A percentile compares a stretch with the other conserved stretches of the same genome.
Conservation (phyloP, 768 basidiomycete genomes). For the Leccinum subtestaceum region DNA sequence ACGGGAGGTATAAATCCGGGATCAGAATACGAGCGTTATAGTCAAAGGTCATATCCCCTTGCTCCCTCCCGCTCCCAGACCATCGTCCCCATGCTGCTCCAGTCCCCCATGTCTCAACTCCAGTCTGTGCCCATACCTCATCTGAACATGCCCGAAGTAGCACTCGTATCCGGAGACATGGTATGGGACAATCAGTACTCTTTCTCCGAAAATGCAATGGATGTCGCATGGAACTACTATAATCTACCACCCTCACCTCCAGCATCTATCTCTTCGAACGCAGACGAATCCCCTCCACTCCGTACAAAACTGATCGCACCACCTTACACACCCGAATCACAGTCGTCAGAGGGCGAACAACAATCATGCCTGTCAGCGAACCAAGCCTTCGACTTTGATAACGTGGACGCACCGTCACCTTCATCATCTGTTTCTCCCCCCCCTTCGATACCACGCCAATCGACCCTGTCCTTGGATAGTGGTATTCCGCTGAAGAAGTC, state of each 20-base stretch:
- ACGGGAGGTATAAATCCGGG: slow-evolving; percentile 33
- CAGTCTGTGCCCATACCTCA: slow-evolving; percentile 51
- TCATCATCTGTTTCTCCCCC: slow-evolving; percentile 33
- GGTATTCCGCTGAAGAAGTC: slow-evolving; percentile 34
- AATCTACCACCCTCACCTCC: slow-evolving; percentile 49
- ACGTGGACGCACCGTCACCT: slow-evolving; percentile 31
- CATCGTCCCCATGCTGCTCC: slow-evolving; percentile 11
- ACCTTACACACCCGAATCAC: slow-evolving; percentile 44
- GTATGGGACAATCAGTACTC: slow-evolving; percentile 47
- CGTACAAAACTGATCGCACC: slow-evolving; percentile 50
- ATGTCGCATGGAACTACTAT: slow-evolving; percentile 50
- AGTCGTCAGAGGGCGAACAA: slow-evolving; percentile 43
- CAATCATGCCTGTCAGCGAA: slow-evolving; percentile 63
- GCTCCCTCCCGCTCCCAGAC: slow-evolving; percentile 9
- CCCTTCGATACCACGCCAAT: slow-evolving; percentile 30
- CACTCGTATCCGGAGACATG: slow-evolving; percentile 48
- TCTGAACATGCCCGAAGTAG: slow-evolving; percentile 55
- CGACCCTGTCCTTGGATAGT: slow-evolving; percentile 35
- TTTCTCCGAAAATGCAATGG: slow-evolving; percentile 35
- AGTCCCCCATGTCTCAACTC: slow-evolving; percentile 19
- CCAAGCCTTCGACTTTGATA: slow-evolving; percentile 63
- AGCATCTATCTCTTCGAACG: slow-evolving; percentile 42
- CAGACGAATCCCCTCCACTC: slow-evolving; percentile 46
- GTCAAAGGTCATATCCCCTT: slow-evolving; percentile 20
- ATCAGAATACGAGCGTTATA: slow-evolving; percentile 17